Evolutionary conservation across 768 basidiomycete species (phyloP).

Genomic region (Leccinum variicolor): DNA sequence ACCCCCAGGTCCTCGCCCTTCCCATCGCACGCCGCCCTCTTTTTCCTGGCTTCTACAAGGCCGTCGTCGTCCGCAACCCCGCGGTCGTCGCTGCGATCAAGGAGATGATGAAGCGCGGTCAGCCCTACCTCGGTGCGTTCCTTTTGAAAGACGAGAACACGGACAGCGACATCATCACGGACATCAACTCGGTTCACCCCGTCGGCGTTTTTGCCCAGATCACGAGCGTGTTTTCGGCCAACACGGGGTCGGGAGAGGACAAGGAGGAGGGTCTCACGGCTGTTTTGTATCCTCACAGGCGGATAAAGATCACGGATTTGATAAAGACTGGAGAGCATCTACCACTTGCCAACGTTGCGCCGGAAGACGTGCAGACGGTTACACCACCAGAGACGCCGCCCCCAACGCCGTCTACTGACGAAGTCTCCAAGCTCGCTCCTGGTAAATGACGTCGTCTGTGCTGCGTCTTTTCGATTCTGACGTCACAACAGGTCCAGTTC

Average conservation of each 20-base stretch:
- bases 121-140: slow-evolving; percentile 96
- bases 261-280: slow-evolving; percentile 91
- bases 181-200: slow-evolving; percentile 80
- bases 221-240: slow-evolving; percentile 82
- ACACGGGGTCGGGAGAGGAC: slow-evolving; percentile 49
- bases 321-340: slow-evolving; percentile 58
- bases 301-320: slow-evolving; percentile 85
- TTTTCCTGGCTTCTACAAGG: slow-evolving; percentile 98
- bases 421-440: slow-evolving; percentile 21
- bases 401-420: slow-evolving; percentile 25
- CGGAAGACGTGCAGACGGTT: slow-evolving; percentile 41
- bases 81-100: slow-evolving; percentile 90
- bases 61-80: slow-evolving; percentile 89
- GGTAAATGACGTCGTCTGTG: slow-evolving; percentile 10
- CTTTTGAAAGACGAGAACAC: slow-evolving; percentile 90
- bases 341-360: slow-evolving; percentile 32
- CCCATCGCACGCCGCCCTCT: slow-evolving; percentile 94
- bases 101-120: slow-evolving; percentile 95
- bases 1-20: slow-evolving; percentile 92
- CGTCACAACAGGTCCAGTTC: slow-evolving; percentile 50
- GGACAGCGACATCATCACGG: slow-evolving; percentile 91
- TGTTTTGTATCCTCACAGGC: slow-evolving; percentile 89
- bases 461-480: neutral
- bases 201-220: slow-evolving; percentile 98
- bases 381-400: slow-evolving; percentile 45